Evolutionary conservation across 257 asterid genomes (phyloP), one percentile per base, ranked within the genome.

Genomic region (Jaltomata sinuosa): DNA sequence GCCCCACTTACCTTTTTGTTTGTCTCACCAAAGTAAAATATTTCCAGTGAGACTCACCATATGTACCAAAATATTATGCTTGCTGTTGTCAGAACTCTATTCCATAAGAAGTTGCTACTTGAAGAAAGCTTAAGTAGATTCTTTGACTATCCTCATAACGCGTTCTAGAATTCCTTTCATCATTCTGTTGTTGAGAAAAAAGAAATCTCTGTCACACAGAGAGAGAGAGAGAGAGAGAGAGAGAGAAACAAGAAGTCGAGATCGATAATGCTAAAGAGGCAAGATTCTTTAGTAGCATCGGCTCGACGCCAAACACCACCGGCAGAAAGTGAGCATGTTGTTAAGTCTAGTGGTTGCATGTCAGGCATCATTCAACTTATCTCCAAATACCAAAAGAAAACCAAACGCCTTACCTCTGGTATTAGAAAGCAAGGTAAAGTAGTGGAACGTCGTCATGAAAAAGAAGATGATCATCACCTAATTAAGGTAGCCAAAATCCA

Each of bases 321-420:
- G 54, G 84, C 92, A 71, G 93, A 92, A 40, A 83, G 83, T 40
- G 92, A 84, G 87, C 92, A 88, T 89, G 91, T 87, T 89, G 91
- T 90, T 54, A 92, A 91, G 52, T 80, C 95, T 82, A 87, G 87
- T 68, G 99, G 98, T 52, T 96, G 98, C 96, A 92, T 94, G 95
- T 90, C 99, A 0, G 94, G 97, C 87, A 89, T 96, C 85, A 80
- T 96, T 27, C 89, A 87, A 0, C 92, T 93, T 88, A 86, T 96
- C 86, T 91, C 97, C 90, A 91, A 90, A 64, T 91, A 93, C 72
- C 95, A 94, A 27, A 88, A 84, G 40, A 87, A 90, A 85, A 91
- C 86, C 79, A 90, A 91, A 87, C 97, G 93, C 83, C 89, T 95
- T 87, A 94, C 97, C 29, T 89, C 85, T 76, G 97, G 98, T 92